Evolutionary conservation across 2,329 filamentous ascomycete genomes (phyloP), one percentile per base, ranked within the genome.

Genomic region (Aspergillus sp.): DNA sequence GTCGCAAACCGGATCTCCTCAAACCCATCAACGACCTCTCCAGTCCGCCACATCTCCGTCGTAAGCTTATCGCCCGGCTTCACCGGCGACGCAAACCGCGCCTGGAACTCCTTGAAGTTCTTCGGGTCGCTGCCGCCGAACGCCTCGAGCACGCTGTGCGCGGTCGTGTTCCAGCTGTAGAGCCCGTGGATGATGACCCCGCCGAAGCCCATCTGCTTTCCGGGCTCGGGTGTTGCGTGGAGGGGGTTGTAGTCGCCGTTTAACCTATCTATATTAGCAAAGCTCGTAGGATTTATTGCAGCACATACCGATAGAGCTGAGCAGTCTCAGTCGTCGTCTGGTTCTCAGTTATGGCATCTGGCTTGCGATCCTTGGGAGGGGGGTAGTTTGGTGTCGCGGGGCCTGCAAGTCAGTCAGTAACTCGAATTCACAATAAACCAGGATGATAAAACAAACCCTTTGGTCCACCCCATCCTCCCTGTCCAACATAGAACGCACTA

Each of bases 191-290:
- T 90, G 74, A 96, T 96, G 66, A 86, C 81, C 35, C 92, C 92
- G 27, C 91, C 90, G 66, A 96, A 96, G 59, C 93, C 92, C 90
- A 96, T 96, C 78, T 91, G 89, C 75, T 85, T 78, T 60, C 91
- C 91, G 0, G 91, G 90, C 76, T 91, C 90, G 12, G 91, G 91
- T 17, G 90, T 90, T 6, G 91, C 91, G 73, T 96, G 92, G 37
- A 96, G 86, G 27, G 92, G 93, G 79, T 96, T 96, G 78, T 96
- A 96, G 79, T 96, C 93, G 64, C 92, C 92, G 68, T 96, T 96
- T 51, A 96, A 83, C 62, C 91, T 84, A 62, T 11, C 21, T 15
- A 7, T 17, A 19, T 14, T 23, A 24, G 27, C 23, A 9, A 3
- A 17, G 5, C 24, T 35, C 8, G 31, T 7, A 6, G 15, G 3